Evolutionary conservation across 257 asterid genomes (phyloP).

Genomic region (Vinca minor): DNA sequence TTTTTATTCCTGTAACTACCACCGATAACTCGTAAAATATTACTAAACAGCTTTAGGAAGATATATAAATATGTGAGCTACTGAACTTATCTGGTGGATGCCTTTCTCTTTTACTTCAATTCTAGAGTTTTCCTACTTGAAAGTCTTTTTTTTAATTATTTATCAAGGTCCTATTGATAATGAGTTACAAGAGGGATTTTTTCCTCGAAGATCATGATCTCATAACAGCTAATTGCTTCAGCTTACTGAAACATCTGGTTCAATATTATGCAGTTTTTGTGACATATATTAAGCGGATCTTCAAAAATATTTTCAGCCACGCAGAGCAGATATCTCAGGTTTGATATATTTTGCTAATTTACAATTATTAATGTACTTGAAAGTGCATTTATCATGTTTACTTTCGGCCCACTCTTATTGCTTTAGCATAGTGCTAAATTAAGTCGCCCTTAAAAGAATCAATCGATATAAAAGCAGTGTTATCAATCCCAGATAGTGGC

Average conservation of each 20-base stretch:
- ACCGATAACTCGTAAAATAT: neutral
- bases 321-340: conserved; percentile 94
- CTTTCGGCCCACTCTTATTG: neutral
- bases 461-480: neutral
- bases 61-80: neutral
- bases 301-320: conserved; percentile 71
- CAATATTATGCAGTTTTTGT: conserved; percentile 60
- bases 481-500: too few relatives aligned
- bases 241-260: conserved; percentile 5
- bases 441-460: neutral
- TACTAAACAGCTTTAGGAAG: neutral
- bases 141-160: neutral
- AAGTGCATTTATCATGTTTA: neutral
- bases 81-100: neutral
- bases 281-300: conserved; percentile 68
- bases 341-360: conserved; percentile 10
- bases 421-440: neutral
- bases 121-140: neutral
- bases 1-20: neutral
- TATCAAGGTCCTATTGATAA: neutral
- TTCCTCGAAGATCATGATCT: too few relatives aligned
- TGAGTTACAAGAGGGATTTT: neutral
- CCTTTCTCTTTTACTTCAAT: neutral
- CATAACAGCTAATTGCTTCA: neutral
- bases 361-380: neutral